Evolutionary conservation across 2,329 filamentous ascomycete species (phyloP).

Genomic region (Corinectria fuckeliana): DNA sequence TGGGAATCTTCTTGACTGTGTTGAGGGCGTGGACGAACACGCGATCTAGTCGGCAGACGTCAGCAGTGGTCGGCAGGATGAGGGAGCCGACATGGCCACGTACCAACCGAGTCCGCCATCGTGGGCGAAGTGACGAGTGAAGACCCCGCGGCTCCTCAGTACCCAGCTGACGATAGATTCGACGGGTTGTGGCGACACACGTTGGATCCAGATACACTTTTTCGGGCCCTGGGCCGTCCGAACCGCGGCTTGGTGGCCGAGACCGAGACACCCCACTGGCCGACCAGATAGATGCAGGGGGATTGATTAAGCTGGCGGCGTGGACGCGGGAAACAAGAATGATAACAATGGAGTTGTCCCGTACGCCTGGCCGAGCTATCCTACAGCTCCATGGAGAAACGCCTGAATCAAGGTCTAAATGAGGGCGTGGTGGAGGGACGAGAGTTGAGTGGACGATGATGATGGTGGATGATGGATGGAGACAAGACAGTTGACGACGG

Average conservation of each 20-base stretch:
- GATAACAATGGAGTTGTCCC: constrained; percentile 1
- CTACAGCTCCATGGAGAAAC: constrained; percentile 31
- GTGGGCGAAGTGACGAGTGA: constrained; percentile 23
- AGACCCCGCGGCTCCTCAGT: constrained; percentile 24
- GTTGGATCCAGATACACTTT: constrained; percentile 31
- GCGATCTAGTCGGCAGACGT: constrained; percentile 69
- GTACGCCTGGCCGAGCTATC: constrained; percentile 22
- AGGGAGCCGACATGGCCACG: constrained; percentile 18
- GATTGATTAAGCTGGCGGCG: constrained; percentile 4
- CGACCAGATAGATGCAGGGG: constrained; percentile 2
- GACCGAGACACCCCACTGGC: constrained; percentile 38
- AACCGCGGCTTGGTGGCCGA: constrained; percentile 39
- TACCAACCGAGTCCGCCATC: constrained; percentile 43
- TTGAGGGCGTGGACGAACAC: constrained; percentile 99
- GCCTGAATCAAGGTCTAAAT: neutral
- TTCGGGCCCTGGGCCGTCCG: constrained; percentile 38
- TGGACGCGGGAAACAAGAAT: constrained; percentile 9
- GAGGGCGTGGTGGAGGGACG: neutral
- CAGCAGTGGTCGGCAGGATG: constrained; percentile 2
- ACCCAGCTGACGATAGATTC: constrained; percentile 24
- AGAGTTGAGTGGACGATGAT: constrained; percentile 5
- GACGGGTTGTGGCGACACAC: constrained; percentile 21
- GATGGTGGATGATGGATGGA: constrained; percentile 12
- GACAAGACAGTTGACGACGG: constrained; percentile 10
- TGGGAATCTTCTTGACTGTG: constrained; percentile 96